These are phyloP conservation scores for Teunomyces kruisii DNA, from an alignment of 805 yeast genomes.

Conservation along the genomic window DNA sequence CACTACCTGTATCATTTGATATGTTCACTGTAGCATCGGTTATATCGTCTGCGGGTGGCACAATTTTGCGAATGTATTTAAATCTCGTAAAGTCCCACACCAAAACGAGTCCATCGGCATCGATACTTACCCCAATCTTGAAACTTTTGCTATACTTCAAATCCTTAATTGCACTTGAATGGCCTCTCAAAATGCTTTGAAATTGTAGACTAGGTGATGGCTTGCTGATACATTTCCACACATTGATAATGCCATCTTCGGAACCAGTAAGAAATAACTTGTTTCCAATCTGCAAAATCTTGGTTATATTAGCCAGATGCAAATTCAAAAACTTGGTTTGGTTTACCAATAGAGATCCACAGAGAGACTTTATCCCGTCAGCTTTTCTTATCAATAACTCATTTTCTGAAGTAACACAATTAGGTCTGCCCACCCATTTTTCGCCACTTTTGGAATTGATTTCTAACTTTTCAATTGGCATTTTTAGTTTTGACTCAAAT, in stretches of 20 bases:
- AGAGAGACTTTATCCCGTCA: slow-evolving; percentile 13
- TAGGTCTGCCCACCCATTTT: slow-evolving; percentile 55
- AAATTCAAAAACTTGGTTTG: slow-evolving; percentile 43
- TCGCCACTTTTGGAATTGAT: slow-evolving; percentile 32
- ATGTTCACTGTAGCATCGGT: slow-evolving; percentile 36
- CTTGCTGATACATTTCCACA: slow-evolving; percentile 49
- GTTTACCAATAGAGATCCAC: slow-evolving; percentile 42
- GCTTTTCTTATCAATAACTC: slow-evolving; percentile 36
- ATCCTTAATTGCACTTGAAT: slow-evolving; percentile 45
- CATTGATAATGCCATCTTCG: slow-evolving; percentile 57
- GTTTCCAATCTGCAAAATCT: slow-evolving; percentile 42
- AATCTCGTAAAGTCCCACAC: slow-evolving; percentile 65
- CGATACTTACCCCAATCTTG: slow-evolving; percentile 55
- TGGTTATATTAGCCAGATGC: slow-evolving; percentile 38
- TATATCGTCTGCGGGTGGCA: slow-evolving; percentile 12
- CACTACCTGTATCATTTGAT: slow-evolving; percentile 55
- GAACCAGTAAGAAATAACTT: slow-evolving; percentile 50
- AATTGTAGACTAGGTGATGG: slow-evolving; percentile 31
- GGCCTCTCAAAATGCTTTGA: slow-evolving; percentile 57
- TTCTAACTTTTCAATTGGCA: slow-evolving; percentile 46
- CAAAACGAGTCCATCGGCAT: slow-evolving; percentile 51
- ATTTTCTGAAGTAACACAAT: slow-evolving; percentile 36
- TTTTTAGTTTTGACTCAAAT: slow-evolving; percentile 42
- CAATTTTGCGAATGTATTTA: slow-evolving; percentile 46
- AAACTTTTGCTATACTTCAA: slow-evolving; percentile 52